These are phyloP conservation scores for Effrenium voratum DNA, from an alignment of 73 alveolate genomes.

Conservation along the genomic window DNA sequence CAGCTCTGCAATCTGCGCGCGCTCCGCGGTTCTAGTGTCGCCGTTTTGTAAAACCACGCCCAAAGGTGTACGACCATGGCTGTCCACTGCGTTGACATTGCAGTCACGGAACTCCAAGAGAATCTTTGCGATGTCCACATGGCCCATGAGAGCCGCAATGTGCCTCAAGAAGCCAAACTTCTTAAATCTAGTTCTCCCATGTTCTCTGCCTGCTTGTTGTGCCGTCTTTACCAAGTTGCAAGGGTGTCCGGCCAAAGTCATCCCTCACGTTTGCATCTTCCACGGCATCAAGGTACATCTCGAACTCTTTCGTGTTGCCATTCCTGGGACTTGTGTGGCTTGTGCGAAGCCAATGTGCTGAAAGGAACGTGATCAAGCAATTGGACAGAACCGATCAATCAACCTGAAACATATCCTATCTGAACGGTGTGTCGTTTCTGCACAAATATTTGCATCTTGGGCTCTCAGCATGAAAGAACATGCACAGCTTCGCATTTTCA, in stretches of 20 bases:
- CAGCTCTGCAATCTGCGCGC: constrained; percentile 43
- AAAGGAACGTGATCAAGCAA: not conserved
- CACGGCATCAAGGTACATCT: constrained; percentile 65
- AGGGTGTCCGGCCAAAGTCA: constrained; percentile 64
- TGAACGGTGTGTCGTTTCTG: not conserved
- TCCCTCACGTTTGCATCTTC: constrained; percentile 73
- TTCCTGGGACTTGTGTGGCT: not conserved
- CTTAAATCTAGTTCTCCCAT: not conserved
- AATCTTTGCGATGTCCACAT: constrained; percentile 69
- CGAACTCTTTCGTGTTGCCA: constrained; percentile 62
- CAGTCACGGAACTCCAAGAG: constrained; percentile 75
- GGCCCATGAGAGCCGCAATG: constrained; percentile 89
- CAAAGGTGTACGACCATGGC: constrained; percentile 79
- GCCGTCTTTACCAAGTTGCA: not conserved
- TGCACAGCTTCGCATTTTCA: constrained; percentile 13
- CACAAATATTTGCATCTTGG: not conserved
- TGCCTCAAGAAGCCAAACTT: constrained; percentile 26
- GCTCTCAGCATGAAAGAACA: constrained; percentile 53
- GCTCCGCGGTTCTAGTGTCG: not conserved
- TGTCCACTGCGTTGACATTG: constrained; percentile 74
- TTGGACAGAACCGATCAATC: not conserved
- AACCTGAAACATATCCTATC: not conserved
- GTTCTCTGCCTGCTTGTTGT: not conserved
- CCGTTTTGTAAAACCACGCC: constrained; percentile 2
- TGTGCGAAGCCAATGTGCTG: not conserved